phyloP scores from a whole-genome alignment of 1,284 basidiomycete genomes.

The Apiotrichum siamense region DNA sequence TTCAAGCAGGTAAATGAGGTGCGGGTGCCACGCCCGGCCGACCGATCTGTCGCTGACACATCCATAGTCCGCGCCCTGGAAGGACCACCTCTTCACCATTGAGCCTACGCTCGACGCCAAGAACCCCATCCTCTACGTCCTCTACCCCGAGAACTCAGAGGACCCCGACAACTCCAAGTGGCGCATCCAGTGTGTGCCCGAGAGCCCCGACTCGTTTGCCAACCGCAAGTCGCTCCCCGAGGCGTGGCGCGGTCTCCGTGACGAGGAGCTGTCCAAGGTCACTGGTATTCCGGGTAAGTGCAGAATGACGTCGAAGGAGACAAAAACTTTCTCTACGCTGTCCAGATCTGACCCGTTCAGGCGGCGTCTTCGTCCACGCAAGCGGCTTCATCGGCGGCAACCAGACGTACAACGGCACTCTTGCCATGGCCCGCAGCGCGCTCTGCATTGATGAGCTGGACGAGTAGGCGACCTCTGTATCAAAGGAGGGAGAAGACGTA shows the following conservation, averaged over 20 bases:
- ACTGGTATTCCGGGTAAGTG: not conserved
- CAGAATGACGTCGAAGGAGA: too few species aligned
- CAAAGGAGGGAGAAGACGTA: too few species aligned
- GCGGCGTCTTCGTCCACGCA: conserved; percentile 87
- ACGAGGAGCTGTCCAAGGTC: conserved; percentile 38
- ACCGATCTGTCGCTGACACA: conserved; percentile 3
- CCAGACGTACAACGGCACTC: conserved; percentile 78
- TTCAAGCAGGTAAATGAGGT: conserved; percentile 62
- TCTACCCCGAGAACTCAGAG: conserved; percentile 77
- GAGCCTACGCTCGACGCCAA: conserved; percentile 52
- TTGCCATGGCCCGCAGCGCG: conserved; percentile 62
- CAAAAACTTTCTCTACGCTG: too few species aligned
- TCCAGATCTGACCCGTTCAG: too few species aligned
- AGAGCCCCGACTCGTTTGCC: conserved; percentile 74
- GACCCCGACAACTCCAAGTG: conserved; percentile 61
- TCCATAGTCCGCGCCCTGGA: conserved; percentile 40
- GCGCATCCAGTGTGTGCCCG: conserved; percentile 89
- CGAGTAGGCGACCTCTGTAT: too few species aligned
- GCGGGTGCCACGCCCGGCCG: not conserved
- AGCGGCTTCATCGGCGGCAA: conserved; percentile 97
- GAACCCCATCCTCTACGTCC: conserved; percentile 60
- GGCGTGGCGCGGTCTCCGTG: conserved; percentile 84
- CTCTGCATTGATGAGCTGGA: conserved; percentile 8
- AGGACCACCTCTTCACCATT: conserved; percentile 89
- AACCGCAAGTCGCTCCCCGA: conserved; percentile 90